Conservation (phyloP, 441 rosid genomes). For the Gossypium laxum region DNA sequence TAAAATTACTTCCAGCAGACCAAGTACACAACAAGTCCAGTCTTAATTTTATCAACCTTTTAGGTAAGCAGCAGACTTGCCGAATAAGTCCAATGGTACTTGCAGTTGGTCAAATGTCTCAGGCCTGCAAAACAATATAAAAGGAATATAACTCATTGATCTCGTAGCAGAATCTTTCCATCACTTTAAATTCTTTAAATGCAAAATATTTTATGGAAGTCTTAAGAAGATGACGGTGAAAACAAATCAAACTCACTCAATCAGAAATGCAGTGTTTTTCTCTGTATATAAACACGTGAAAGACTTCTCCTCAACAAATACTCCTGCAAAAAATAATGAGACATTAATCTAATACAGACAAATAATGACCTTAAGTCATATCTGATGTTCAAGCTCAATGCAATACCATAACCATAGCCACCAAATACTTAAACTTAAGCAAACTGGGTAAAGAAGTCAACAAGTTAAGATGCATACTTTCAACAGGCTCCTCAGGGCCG, state of each 20-base stretch:
- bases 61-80: conserved; percentile 61
- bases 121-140: conserved; percentile 38
- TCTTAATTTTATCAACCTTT: conserved; percentile 41
- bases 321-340: conserved; percentile 39
- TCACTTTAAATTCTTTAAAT: background rate
- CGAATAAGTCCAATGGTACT: conserved; percentile 65
- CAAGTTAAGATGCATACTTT: conserved; percentile 46
- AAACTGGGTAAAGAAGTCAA: background rate
- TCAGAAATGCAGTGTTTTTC: conserved; percentile 46
- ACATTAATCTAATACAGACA: conserved; percentile 6
- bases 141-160: background rate
- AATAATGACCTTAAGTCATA: background rate
- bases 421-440: background rate
- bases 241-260: conserved; percentile 52
- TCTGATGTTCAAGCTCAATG: background rate
- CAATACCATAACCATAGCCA: background rate
- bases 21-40: background rate
- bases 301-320: conserved; percentile 70
- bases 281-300: conserved; percentile 72
- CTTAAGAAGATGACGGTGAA: background rate
- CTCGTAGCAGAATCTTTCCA: background rate
- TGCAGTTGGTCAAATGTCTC: conserved; percentile 79
- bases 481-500: conserved; percentile 77
- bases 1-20: background rate
- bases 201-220: background rate